Base-by-base conservation (phyloP, 73 alveolate species). In the Paramecium tetraurelia region DNA sequence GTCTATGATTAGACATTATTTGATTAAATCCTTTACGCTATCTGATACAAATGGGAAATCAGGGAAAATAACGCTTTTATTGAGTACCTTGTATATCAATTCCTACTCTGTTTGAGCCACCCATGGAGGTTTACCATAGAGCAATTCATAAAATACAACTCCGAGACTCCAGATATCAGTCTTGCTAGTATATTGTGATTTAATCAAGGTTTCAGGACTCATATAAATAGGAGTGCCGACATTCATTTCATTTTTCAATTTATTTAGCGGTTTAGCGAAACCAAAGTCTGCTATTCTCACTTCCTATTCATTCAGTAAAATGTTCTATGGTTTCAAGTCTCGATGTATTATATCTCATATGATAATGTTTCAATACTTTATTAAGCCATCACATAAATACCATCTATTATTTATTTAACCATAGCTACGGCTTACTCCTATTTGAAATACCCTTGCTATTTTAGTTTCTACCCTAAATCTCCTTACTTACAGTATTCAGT, bases 131-230 rank as follows among this genome's bases (percentile, higher is more conserved):
- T 76, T 86, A 20, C 97, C 96, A 44, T 92, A 95, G 4, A 96
- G 92, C 97, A 96, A 86, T 96, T 96, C 97, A 94, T 94, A 96
- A 68, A 94, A 96, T 94, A 96, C 80, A 14, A 96, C 98, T 16
- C 98, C 98, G 5, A 96, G 92, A 69, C 95, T 85, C 98, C 98
- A 96, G 92, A 95, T 88, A 85, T 96, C 98, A 24, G 93, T 96
- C 57, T 94, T 96, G 29, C 84, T 92, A 38, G 94, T 95, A 94
- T 96, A 96, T 46, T 96, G 96, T 41, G 77, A 86, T 86, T 93
- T 93, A 41, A 96, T 89, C 75, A 96, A 89, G 21, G 95, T 94
- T 58, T 96, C 96, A 10, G 98, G 98, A 33, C 97, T 95, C 84
- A 96, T 96, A 71, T 96, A 96, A 85, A 93, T 93, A 18, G 98